phyloP scores from a whole-genome alignment of 352 stramenopile genomes.

The Hyaloperonospora brassicae region DNA sequence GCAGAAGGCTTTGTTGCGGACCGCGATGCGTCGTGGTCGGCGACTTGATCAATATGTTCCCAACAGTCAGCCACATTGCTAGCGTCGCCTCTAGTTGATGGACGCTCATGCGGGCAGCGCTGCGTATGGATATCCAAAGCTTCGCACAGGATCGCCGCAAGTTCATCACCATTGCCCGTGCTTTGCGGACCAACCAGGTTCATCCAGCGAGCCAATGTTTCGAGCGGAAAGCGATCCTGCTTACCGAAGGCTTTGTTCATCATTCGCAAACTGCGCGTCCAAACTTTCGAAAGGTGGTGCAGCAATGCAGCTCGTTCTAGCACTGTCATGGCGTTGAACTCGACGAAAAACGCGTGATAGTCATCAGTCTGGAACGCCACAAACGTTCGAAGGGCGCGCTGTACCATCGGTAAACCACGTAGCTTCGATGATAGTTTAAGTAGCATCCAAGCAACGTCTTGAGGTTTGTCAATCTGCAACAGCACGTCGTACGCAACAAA shows the following conservation, averaged over 20 bases:
- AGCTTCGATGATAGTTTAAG: conserved; percentile 24
- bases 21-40: conserved; percentile 2
- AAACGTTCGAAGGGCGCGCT: conserved; percentile 39
- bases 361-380: conserved; percentile 47
- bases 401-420: conserved; percentile 16
- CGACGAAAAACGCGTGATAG: conserved; percentile 24
- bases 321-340: conserved; percentile 25
- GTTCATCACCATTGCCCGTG: conserved; percentile 13
- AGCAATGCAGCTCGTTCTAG: conserved; percentile 38
- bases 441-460: conserved; percentile 35
- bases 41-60: conserved; percentile 16
- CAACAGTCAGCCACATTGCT: conserved; percentile 17
- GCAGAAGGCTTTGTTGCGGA: conserved; percentile 6
- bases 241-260: conserved; percentile 64
- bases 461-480: conserved; percentile 44
- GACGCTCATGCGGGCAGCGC: background rate
- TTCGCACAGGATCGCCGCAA: conserved; percentile 29
- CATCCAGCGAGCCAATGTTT: conserved; percentile 34
- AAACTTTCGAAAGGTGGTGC: conserved; percentile 35
- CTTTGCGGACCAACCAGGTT: conserved; percentile 8
- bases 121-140: conserved; percentile 44
- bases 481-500: conserved; percentile 54
- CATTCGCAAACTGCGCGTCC: conserved; percentile 26
- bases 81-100: background rate
- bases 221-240: conserved; percentile 41